phyloP scores from a whole-genome alignment of 139 green algal genomes.

The Tetradesmus lagerheimii region DNA sequence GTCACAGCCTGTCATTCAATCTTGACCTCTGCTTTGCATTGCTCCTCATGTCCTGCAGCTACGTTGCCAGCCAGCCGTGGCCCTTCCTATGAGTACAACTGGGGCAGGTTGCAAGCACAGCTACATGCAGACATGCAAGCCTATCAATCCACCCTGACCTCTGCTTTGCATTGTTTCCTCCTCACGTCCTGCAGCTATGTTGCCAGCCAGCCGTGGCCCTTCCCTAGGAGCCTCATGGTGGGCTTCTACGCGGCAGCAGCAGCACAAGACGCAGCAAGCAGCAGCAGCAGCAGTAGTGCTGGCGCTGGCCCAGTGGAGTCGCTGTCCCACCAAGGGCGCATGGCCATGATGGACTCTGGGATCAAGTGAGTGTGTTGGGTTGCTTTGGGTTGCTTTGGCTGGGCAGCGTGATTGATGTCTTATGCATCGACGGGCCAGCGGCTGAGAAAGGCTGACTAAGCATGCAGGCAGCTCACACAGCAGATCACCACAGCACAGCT shows the following conservation, averaged over 20 bases:
- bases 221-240: constrained; percentile 89
- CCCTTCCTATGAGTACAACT: no score
- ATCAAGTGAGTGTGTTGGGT: constrained; percentile 41
- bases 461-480: neutral
- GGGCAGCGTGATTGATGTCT: no score
- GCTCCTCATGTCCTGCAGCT: constrained; percentile 43
- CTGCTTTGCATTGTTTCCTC: neutral
- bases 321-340: constrained; percentile 8
- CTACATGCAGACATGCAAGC: no score
- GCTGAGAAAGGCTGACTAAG: no score
- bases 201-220: constrained; percentile 90
- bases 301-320: neutral
- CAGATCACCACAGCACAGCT: neutral
- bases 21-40: neutral
- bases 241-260: constrained; percentile 68
- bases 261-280: neutral
- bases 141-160: no score
- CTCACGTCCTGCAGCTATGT: constrained; percentile 63
- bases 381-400: no score
- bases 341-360: constrained; percentile 55
- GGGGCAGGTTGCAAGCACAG: no score
- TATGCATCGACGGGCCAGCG: no score
- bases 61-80: constrained; percentile 87
- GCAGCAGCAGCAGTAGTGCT: constrained; percentile 21
- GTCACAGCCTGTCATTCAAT: no score